Conservation (phyloP, 2,329 filamentous ascomycete species). For the Fusarium guadeloupense region DNA sequence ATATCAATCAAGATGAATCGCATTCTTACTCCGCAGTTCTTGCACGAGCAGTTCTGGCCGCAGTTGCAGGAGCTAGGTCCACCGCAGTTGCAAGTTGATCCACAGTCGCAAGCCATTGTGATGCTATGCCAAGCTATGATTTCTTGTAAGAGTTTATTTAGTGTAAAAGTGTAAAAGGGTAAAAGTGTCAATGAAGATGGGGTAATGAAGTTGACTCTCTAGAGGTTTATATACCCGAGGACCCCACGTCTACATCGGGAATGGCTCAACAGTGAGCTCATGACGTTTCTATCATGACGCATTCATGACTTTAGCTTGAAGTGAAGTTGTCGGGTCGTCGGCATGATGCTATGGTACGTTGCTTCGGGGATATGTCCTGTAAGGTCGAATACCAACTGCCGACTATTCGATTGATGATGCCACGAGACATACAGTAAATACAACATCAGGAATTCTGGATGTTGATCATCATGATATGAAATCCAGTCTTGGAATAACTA, state of each 20-base stretch:
- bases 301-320: neutral
- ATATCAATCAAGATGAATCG: no score
- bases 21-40: slow-evolving; percentile 18
- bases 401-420: no score
- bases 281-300: slow-evolving; percentile 2
- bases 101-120: slow-evolving; percentile 20
- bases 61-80: slow-evolving; percentile 5
- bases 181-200: neutral
- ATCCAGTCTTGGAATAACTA: no score
- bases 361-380: no score
- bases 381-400: no score
- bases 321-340: neutral
- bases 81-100: slow-evolving; percentile 9
- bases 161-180: neutral
- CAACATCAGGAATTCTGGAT: no score
- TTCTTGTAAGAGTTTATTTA: neutral
- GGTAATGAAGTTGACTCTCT: neutral
- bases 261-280: neutral
- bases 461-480: no score
- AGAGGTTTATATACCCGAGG: slow-evolving; percentile 7
- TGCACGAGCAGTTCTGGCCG: slow-evolving; percentile 14
- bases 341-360: neutral
- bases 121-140: neutral
- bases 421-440: no score
- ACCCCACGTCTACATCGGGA: slow-evolving; percentile 1